phyloP scores from a whole-genome alignment of 257 asterid species.

The Paulownia fortunei region DNA sequence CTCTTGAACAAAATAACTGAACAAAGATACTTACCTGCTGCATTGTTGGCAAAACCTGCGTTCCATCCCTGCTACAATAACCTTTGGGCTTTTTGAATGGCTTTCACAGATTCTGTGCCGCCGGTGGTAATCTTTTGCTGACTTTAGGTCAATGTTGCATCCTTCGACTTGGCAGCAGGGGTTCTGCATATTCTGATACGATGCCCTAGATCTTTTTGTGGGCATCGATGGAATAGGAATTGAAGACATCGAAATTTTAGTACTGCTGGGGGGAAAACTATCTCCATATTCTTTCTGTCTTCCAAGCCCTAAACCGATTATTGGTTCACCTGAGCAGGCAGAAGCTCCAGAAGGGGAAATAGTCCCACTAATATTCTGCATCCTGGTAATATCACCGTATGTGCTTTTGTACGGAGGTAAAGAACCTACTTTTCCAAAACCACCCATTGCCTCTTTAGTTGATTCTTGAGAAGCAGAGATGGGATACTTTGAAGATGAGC shows the following conservation, averaged over 20 bases:
- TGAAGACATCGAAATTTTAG: background rate
- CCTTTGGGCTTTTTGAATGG: conserved; percentile 75
- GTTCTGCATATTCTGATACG: conserved; percentile 49
- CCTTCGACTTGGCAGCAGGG: conserved; percentile 85
- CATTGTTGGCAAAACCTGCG: conserved; percentile 87
- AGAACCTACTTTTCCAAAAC: background rate
- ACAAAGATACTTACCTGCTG: conserved; percentile 58
- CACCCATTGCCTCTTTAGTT: background rate
- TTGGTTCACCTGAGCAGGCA: conserved; percentile 30
- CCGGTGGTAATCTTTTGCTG: conserved; percentile 75
- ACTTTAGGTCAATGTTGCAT: conserved; percentile 64
- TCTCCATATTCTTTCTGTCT: conserved; percentile 30
- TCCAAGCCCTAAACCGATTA: conserved; percentile 47
- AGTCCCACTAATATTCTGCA: conserved; percentile 15
- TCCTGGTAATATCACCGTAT: background rate
- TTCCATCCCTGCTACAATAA: conserved; percentile 63
- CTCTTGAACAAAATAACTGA: background rate
- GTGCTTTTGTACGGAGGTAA: background rate
- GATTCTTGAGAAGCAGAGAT: background rate
- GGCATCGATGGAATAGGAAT: conserved; percentile 30
- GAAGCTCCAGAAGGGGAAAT: conserved; percentile 17
- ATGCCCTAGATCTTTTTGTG: conserved; percentile 44
- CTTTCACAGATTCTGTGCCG: conserved; percentile 67
- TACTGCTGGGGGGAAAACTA: background rate
- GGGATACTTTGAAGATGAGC: background rate